phyloP scores from a whole-genome alignment of 148 eudicot genomes.

The Rhododendron ferrugineum region DNA sequence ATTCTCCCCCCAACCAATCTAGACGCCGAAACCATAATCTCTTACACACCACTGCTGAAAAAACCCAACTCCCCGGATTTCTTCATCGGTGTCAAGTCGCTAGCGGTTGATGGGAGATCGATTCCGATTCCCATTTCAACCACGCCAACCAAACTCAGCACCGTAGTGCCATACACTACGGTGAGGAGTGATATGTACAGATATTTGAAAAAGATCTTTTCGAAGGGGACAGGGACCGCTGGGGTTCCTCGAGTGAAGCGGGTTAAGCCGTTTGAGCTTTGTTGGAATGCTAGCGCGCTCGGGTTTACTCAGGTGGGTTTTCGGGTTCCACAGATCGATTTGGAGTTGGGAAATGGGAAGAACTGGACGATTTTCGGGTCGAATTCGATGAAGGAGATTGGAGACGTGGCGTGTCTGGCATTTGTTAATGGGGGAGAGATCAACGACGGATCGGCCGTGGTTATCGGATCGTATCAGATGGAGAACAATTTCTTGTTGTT shows the following conservation, averaged over 20 bases:
- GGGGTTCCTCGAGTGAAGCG: slow-evolving; percentile 6
- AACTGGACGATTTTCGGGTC: slow-evolving; percentile 40
- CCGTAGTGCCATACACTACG: background rate
- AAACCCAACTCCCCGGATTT: slow-evolving; percentile 23
- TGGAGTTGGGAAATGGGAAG: slow-evolving; percentile 27
- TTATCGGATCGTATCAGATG: slow-evolving; percentile 39
- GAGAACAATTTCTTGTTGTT: slow-evolving; percentile 40
- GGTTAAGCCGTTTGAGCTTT: slow-evolving; percentile 35
- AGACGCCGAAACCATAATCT: slow-evolving; percentile 21
- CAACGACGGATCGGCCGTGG: slow-evolving; percentile 22
- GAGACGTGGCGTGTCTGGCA: slow-evolving; percentile 35
- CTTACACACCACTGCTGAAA: slow-evolving; percentile 36
- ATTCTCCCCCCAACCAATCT: slow-evolving; percentile 37
- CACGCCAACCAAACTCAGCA: background rate
- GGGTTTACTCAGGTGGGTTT: slow-evolving; percentile 23
- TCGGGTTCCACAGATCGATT: slow-evolving; percentile 29
- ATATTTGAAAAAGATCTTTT: slow-evolving; percentile 5
- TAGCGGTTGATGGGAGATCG: background rate
- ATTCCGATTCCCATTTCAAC: background rate
- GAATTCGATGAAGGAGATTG: slow-evolving; percentile 31
- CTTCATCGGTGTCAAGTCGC: slow-evolving; percentile 1
- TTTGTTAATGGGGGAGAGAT: slow-evolving; percentile 38
- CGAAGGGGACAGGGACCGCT: background rate
- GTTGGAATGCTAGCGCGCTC: slow-evolving; percentile 21
- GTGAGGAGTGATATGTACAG: slow-evolving; percentile 6